Evolutionary conservation across 208 protist genomes (phyloP), one percentile per base, ranked within the genome.

Genomic region (Crithidia brevicula): DNA sequence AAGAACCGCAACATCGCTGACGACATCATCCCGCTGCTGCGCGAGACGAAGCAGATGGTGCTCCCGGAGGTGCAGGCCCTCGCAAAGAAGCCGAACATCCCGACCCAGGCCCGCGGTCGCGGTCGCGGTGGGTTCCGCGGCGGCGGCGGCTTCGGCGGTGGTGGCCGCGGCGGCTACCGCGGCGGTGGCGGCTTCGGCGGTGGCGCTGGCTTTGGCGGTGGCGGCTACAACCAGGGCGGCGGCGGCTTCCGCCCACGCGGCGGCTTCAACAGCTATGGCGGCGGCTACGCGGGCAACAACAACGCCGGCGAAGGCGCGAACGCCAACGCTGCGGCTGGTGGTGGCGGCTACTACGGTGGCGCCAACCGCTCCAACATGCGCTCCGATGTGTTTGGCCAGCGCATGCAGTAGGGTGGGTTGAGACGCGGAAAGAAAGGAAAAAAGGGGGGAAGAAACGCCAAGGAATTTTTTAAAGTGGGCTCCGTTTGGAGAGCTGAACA

Each of bases 1-100:
- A 96, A 96, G 82, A 96, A 96, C 77, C 83, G 81, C 74, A 96
- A 96, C 75, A 74, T 96, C 66, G 91, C 94, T 46, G 86, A 96
- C 65, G 89, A 93, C 64, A 85, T 96, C 45, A 88, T 96, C 57
- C 78, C 89, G 22, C 79, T 96, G 49, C 78, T 96, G 16, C 77
- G 81, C 45, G 91, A 96, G 65, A 95, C 91, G 30, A 88, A 92
- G 61, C 91, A 96, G 79, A 70, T 23, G 13, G 77, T 96, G 20
- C 72, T 90, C 54, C 85, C 81, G 5, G 68, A 95, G 73, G 64
- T 96, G 18, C 79, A 84, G 81, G 83, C 79, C 15, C 77, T 96
- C 7, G 84, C 79, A 16, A 96, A 96, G 78, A 88, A 87, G 62
- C 88, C 91, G 38, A 92, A 91, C 74, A 60, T 76, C 28, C 82